Conservation (phyloP, 1,284 basidiomycete genomes). For the Farysia itapuensis region DNA sequence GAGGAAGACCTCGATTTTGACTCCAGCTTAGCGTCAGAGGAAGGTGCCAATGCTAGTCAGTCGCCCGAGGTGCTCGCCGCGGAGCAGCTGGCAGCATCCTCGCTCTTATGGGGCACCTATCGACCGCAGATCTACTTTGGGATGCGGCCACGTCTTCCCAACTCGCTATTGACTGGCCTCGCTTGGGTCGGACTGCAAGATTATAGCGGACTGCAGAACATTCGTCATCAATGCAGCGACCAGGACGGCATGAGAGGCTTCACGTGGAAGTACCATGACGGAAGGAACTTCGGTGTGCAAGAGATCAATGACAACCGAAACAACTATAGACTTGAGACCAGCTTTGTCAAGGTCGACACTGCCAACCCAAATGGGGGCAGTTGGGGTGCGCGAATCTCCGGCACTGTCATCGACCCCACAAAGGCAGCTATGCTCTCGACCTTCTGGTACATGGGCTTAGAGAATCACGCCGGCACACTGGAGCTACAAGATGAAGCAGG, state of each 20-base stretch:
- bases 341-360: conserved; percentile 74
- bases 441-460: conserved; percentile 82
- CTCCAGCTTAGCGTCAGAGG: not conserved
- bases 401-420: conserved; percentile 70
- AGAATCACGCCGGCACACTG: conserved; percentile 71
- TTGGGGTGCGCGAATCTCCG: conserved; percentile 85
- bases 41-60: not conserved
- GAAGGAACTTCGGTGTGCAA: conserved; percentile 80
- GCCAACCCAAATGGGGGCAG: conserved; percentile 63
- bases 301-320: conserved; percentile 77
- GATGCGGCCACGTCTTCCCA: conserved; percentile 76
- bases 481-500: conserved; percentile 71
- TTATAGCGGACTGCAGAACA: conserved; percentile 57
- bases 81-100: conserved; percentile 45
- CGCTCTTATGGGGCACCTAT: conserved; percentile 85
- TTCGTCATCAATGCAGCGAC: conserved; percentile 87
- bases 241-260: conserved; percentile 77
- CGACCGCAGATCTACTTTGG: conserved; percentile 92
- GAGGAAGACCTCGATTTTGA: conserved; percentile 12
- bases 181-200: conserved; percentile 67
- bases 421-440: conserved; percentile 70
- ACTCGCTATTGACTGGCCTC: conserved; percentile 84
- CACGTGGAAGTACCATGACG: conserved; percentile 84
- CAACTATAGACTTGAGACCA: conserved; percentile 81
- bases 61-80: conserved; percentile 17